Evolutionary conservation across 129 eudicot genomes (phyloP).

Genomic region (Calendula officinalis): DNA sequence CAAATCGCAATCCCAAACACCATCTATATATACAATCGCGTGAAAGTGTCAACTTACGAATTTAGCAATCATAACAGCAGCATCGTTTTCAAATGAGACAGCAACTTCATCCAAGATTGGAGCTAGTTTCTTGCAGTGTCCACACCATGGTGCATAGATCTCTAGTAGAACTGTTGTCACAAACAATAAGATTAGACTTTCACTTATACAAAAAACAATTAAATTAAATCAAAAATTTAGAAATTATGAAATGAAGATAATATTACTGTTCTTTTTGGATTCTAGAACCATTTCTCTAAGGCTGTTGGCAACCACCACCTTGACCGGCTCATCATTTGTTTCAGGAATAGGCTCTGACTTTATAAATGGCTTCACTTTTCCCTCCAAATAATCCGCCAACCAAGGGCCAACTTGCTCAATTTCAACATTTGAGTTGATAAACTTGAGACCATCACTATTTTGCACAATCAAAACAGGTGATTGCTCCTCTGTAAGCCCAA

Average conservation of each 20-base stretch:
- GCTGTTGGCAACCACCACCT: constrained; percentile 86
- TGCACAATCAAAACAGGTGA: constrained; percentile 73
- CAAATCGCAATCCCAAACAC: too few relatives aligned
- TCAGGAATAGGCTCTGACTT: constrained; percentile 93
- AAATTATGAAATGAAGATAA: constrained; percentile 7
- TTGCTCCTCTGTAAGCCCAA: constrained; percentile 79
- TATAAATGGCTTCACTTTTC: constrained; percentile 60
- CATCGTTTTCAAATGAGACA: constrained; percentile 62
- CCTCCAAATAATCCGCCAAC: constrained; percentile 83
- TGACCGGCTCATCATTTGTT: constrained; percentile 77
- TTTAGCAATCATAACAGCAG: constrained; percentile 71
- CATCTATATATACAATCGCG: too few relatives aligned
- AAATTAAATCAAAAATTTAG: background rate
- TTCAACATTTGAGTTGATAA: constrained; percentile 67
- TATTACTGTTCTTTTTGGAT: constrained; percentile 79
- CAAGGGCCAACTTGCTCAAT: constrained; percentile 76
- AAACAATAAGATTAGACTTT: constrained; percentile 9
- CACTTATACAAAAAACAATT: background rate
- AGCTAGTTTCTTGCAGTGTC: constrained; percentile 90
- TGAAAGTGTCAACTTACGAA: constrained; percentile 47
- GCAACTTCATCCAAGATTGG: constrained; percentile 97
- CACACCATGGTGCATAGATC: constrained; percentile 97
- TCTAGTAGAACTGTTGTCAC: constrained; percentile 62
- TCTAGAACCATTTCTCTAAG: constrained; percentile 73
- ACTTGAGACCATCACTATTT: constrained; percentile 66